Evolutionary conservation across 1,139 yeast genomes (phyloP).

Genomic region (Tardiomyces depauwii): DNA sequence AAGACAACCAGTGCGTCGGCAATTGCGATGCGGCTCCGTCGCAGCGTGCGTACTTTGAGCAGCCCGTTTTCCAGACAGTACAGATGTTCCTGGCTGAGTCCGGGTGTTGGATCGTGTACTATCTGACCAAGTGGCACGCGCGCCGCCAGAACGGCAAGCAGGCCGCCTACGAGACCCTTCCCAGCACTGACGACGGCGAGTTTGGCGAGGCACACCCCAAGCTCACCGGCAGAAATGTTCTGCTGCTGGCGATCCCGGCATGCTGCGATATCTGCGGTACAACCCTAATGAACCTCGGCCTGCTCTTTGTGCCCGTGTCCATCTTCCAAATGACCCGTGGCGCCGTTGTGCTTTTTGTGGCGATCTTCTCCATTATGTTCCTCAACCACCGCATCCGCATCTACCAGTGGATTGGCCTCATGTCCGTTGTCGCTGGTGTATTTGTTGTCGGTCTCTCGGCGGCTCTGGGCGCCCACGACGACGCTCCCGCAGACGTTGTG

Average conservation of each 20-base stretch:
- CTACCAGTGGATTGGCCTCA: conserved; percentile 59
- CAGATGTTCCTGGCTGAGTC: conserved; percentile 78
- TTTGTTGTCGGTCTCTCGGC: conserved; percentile 69
- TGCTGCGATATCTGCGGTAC: conserved; percentile 64
- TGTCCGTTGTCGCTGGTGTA: conserved; percentile 54
- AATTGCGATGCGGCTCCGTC: conserved; percentile 37
- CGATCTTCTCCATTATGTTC: conserved; percentile 55
- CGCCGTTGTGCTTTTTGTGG: conserved; percentile 66
- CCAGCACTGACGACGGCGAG: conserved; percentile 13
- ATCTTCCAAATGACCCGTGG: conserved; percentile 82
- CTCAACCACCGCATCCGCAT: conserved; percentile 44
- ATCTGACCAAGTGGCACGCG: not conserved
- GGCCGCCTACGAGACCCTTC: not conserved
- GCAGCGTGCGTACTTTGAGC: conserved; percentile 41
- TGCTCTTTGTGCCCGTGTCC: conserved; percentile 69
- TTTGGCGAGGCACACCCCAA: conserved; percentile 3
- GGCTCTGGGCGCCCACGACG: conserved; percentile 18
- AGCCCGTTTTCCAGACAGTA: conserved; percentile 69
- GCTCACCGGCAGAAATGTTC: conserved; percentile 20
- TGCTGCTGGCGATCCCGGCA: conserved; percentile 48
- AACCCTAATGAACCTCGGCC: conserved; percentile 65
- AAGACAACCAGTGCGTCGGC: conserved; percentile 63
- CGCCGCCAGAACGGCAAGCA: not conserved
- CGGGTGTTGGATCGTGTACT: conserved; percentile 37
- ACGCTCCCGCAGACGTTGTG: conserved; percentile 5